Conservation (phyloP, 345 rosid genomes). For the Sisymbrium altissimum region DNA sequence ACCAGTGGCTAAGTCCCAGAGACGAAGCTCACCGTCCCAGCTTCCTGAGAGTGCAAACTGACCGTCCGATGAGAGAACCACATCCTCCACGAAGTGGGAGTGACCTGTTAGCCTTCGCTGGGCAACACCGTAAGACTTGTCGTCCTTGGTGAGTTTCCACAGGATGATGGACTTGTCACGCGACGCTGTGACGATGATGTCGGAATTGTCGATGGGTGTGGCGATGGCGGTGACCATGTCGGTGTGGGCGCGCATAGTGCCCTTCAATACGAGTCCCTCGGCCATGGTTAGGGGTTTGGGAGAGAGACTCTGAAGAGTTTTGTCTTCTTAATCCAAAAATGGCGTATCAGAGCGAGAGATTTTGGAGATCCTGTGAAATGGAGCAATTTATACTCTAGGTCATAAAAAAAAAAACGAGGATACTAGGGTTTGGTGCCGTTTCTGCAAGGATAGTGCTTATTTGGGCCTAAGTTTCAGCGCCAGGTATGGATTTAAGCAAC, state of each 20-base stretch:
- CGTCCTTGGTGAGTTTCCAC: constrained; percentile 89
- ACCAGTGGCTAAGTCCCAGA: constrained; percentile 81
- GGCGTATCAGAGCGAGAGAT: constrained; percentile 17
- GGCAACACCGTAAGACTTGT: constrained; percentile 70
- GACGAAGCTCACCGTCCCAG: constrained; percentile 99
- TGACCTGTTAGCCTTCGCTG: constrained; percentile 95
- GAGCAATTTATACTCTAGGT: constrained; percentile 6
- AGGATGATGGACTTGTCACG: constrained; percentile 95
- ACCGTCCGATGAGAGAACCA: constrained; percentile 89
- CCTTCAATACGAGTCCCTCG: constrained; percentile 68
- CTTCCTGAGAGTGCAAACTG: constrained; percentile 95
- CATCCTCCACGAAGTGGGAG: constrained; percentile 91
- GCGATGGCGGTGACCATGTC: constrained; percentile 97
- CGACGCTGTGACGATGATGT: constrained; percentile 86
- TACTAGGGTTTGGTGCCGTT: constrained; percentile 25
- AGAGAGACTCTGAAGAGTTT: neutral
- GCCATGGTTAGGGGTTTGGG: constrained; percentile 43
- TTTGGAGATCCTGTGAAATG: neutral
- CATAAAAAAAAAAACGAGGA: neutral
- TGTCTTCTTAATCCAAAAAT: neutral
- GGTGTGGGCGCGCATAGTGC: constrained; percentile 93
- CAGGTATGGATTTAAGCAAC: neutral
- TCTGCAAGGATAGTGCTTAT: neutral
- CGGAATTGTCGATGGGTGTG: constrained; percentile 80
- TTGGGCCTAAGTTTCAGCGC: neutral